A percentile compares a stretch with the other conserved stretches of the same genome.
These are phyloP conservation scores for Daldinia vernicosa DNA, from an alignment of 495 filamentous ascomycete species.

Conservation along the genomic window DNA sequence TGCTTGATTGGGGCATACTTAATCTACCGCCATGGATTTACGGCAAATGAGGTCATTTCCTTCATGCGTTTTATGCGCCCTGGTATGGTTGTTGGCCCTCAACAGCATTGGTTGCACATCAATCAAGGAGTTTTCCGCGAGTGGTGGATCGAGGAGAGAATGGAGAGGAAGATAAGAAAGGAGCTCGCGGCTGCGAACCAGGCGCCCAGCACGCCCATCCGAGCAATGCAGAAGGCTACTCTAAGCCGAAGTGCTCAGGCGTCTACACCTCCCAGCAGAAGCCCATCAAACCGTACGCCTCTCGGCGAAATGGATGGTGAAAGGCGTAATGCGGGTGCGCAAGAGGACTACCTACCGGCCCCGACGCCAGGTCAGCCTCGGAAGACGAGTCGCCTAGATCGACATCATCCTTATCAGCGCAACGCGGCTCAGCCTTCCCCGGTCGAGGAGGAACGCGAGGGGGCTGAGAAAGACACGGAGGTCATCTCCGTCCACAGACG, in stretches of 20 bases:
- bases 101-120: constrained; percentile 98
- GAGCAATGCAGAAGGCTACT: constrained; percentile 69
- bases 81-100: constrained; percentile 99
- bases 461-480: constrained; percentile 50
- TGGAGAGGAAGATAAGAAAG: constrained; percentile 66
- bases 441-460: constrained; percentile 55
- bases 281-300: constrained; percentile 76
- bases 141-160: constrained; percentile 94
- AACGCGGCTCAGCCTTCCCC: constrained; percentile 48
- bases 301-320: constrained; percentile 92
- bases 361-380: constrained; percentile 96
- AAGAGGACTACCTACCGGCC: constrained; percentile 87
- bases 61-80: constrained; percentile 99
- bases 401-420: constrained; percentile 63
- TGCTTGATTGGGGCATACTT: constrained; percentile 97
- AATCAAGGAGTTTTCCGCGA: constrained; percentile 96
- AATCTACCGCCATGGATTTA: constrained; percentile 98
- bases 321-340: constrained; percentile 65
- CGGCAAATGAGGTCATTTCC: constrained; percentile 96
- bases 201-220: constrained; percentile 76
- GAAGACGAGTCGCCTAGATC: constrained; percentile 72
- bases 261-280: constrained; percentile 83
- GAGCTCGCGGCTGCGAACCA: constrained; percentile 63
- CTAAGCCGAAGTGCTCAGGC: constrained; percentile 65
- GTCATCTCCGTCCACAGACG: constrained; percentile 60